These are phyloP conservation scores for Carex sylvatica DNA, from an alignment of 202 grass and related monocot species.

Conservation along the genomic window DNA sequence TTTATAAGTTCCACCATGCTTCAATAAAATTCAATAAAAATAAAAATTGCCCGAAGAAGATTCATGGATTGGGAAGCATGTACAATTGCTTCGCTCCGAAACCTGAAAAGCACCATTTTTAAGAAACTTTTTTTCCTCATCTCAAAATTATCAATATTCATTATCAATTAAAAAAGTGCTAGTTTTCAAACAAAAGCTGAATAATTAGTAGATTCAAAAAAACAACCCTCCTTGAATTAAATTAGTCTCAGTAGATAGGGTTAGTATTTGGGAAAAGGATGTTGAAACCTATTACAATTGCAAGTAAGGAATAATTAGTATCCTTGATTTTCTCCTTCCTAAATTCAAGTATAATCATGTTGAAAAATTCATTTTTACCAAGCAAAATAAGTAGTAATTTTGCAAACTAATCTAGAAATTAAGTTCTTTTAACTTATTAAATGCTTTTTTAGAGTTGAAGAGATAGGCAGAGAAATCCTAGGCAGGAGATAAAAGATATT, in stretches of 20 bases:
- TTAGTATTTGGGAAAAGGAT: background rate
- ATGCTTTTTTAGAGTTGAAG: background rate
- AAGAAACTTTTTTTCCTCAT: background rate
- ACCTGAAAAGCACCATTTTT: background rate
- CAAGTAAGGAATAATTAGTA: background rate
- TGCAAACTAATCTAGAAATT: background rate
- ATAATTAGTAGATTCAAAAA: background rate
- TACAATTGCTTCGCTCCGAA: background rate
- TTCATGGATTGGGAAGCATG: background rate
- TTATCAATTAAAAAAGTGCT: background rate
- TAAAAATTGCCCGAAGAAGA: background rate
- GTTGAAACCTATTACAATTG: background rate
- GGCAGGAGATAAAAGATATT: background rate
- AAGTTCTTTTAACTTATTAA: background rate
- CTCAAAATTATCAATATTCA: background rate
- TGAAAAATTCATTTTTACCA: background rate
- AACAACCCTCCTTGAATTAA: background rate
- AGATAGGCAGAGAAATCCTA: too few relatives aligned
- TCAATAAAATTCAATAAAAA: background rate
- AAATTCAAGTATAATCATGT: background rate
- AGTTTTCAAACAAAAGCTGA: background rate
- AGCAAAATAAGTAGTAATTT: background rate
- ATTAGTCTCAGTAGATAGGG: background rate
- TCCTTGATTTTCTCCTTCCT: slow-evolving; percentile 5
- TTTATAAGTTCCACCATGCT: background rate